These are phyloP conservation scores for Aspergillus egyptiacus DNA, from an alignment of 495 filamentous ascomycete genomes.

Conservation along the genomic window DNA sequence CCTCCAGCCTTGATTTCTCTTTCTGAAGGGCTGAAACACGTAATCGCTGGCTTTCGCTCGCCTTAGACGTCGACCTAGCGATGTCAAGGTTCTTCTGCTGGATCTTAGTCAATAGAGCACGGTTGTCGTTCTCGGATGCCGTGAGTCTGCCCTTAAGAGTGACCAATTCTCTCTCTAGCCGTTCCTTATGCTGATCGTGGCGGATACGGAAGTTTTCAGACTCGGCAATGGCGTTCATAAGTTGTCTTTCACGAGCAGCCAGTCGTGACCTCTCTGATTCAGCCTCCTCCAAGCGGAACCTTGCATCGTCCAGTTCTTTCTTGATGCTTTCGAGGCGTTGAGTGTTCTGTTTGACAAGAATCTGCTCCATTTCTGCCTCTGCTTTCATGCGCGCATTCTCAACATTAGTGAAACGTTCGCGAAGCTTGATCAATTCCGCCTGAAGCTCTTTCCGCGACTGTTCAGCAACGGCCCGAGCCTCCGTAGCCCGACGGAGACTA, in stretches of 20 bases:
- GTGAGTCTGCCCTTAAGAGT: constrained; percentile 85
- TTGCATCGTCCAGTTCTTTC: constrained; percentile 70
- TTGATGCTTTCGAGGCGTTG: constrained; percentile 74
- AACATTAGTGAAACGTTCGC: constrained; percentile 72
- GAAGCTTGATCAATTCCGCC: constrained; percentile 71
- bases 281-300: constrained; percentile 62
- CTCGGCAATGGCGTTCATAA: constrained; percentile 77
- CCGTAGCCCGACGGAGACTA: constrained; percentile 78
- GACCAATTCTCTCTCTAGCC: constrained; percentile 84
- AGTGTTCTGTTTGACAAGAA: constrained; percentile 66
- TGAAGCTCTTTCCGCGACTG: constrained; percentile 85
- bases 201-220: constrained; percentile 80
- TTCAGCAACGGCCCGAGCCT: constrained; percentile 71
- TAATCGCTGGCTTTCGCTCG: constrained; percentile 76
- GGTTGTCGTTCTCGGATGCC: constrained; percentile 95
- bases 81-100: constrained; percentile 98
- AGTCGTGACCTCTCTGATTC: constrained; percentile 71
- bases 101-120: constrained; percentile 89
- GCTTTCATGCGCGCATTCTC: constrained; percentile 81
- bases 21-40: constrained; percentile 70
- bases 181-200: constrained; percentile 89
- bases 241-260: constrained; percentile 66
- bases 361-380: constrained; percentile 74
- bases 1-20: constrained; percentile 79
- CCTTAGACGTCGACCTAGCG: constrained; percentile 79